phyloP scores from a whole-genome alignment of 2,329 filamentous ascomycete species.

The Fusarium chlamydosporum region DNA sequence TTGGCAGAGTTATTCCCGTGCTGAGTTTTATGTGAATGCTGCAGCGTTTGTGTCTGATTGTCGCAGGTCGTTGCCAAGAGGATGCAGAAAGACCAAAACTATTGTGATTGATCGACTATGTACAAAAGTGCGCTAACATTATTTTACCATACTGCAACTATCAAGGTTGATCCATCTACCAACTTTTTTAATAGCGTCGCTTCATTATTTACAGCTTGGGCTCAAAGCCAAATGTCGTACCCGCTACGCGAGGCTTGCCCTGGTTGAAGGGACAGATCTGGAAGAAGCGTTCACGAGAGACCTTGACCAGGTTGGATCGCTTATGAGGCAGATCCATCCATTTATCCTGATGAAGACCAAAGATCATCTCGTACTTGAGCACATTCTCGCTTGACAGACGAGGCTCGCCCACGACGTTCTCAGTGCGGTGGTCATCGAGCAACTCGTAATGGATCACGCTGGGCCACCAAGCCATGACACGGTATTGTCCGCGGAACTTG shows the following conservation, averaged over 20 bases:
- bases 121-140: slow-evolving; percentile 25
- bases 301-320: slow-evolving; percentile 75
- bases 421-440: slow-evolving; percentile 71
- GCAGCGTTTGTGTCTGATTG: not conserved
- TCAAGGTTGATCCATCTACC: not conserved
- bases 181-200: not conserved
- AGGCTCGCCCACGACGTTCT: slow-evolving; percentile 75
- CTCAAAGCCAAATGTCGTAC: slow-evolving; percentile 66
- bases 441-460: slow-evolving; percentile 74
- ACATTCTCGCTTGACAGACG: slow-evolving; percentile 77
- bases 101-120: slow-evolving; percentile 9
- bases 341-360: slow-evolving; percentile 79
- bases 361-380: slow-evolving; percentile 79
- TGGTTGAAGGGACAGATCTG: slow-evolving; percentile 72
- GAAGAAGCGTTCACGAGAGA: slow-evolving; percentile 77
- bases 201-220: slow-evolving; percentile 57
- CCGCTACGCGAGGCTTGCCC: slow-evolving; percentile 67
- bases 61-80: slow-evolving; percentile 17
- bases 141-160: not conserved
- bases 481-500: slow-evolving; percentile 71
- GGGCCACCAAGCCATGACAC: slow-evolving; percentile 73
- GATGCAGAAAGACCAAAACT: not conserved
- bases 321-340: slow-evolving; percentile 81
- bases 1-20: slow-evolving; percentile 31
- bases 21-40: not conserved